phyloP scores from a whole-genome alignment of 2,329 filamentous ascomycete genomes.

The Pyricularia sp. region DNA sequence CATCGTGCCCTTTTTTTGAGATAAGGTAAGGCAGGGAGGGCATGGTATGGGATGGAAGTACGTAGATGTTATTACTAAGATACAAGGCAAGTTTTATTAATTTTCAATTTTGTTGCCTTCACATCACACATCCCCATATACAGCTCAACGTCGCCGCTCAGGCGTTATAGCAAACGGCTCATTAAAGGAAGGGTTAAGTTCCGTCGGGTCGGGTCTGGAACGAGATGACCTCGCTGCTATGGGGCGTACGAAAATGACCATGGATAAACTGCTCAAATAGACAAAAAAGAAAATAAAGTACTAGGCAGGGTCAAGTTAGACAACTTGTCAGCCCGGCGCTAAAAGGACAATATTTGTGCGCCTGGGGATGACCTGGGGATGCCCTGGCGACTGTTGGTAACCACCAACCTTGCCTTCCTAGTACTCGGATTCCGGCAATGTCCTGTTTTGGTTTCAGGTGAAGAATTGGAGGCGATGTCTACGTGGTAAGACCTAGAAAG shows the following conservation, averaged over 20 bases:
- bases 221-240: background rate
- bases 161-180: background rate
- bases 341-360: background rate
- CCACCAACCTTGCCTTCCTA: background rate
- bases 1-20: background rate
- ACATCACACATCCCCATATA: background rate
- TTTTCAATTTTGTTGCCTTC: background rate
- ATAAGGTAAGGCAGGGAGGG: too few relatives aligned
- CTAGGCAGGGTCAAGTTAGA: background rate
- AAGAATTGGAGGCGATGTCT: background rate
- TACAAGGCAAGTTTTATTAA: background rate
- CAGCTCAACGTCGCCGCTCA: background rate
- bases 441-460: background rate
- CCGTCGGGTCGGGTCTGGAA: background rate
- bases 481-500: too few relatives aligned
- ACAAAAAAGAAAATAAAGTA: too few relatives aligned
- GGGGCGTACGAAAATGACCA: background rate
- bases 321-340: too few relatives aligned
- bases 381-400: background rate
- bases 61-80: background rate
- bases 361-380: background rate
- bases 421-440: background rate
- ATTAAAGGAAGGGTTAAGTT: background rate
- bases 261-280: background rate
- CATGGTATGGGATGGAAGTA: background rate